A percentile compares a stretch with the other conserved stretches of the same genome.
These are phyloP conservation scores for Deuterostichococcus epilithicus DNA, from an alignment of 139 green algal species.

Conservation along the genomic window DNA sequence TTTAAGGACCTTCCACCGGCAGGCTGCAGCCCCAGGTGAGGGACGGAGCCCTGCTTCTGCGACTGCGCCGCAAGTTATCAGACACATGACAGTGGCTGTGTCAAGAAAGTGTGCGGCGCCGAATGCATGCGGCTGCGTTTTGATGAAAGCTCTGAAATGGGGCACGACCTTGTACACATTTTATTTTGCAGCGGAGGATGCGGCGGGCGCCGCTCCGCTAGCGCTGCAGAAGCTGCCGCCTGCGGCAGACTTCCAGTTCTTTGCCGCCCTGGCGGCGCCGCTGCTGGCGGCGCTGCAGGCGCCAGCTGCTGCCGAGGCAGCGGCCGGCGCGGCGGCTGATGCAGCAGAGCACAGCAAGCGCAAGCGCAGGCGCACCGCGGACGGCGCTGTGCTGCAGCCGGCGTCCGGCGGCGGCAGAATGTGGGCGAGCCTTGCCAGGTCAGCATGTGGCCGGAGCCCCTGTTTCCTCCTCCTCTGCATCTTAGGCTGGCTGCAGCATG, in stretches of 20 bases:
- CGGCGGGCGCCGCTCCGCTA: too few species aligned
- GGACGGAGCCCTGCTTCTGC: not conserved
- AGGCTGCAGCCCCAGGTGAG: not conserved
- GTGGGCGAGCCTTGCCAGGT: not conserved
- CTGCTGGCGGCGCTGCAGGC: not conserved
- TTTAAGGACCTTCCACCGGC: not conserved
- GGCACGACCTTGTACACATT: too few species aligned
- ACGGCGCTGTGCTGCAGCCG: not conserved
- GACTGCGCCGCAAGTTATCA: too few species aligned
- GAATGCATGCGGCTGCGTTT: too few species aligned
- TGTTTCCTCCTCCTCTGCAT: too few species aligned
- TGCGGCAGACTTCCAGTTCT: conserved; percentile 20
- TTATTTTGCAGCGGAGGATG: too few species aligned
- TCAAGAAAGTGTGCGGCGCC: too few species aligned
- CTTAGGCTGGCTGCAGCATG: too few species aligned
- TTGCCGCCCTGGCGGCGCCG: conserved; percentile 5
- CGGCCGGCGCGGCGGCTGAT: too few species aligned
- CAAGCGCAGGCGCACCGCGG: not conserved
- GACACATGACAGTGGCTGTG: too few species aligned
- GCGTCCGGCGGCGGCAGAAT: not conserved
- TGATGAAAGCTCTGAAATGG: too few species aligned
- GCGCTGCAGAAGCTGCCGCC: not conserved
- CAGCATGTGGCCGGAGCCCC: too few species aligned
- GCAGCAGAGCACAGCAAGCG: not conserved
- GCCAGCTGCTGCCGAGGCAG: not conserved